These are phyloP conservation scores for Cyberlindnera lachancei DNA, from an alignment of 805 yeast species.

Conservation along the genomic window DNA sequence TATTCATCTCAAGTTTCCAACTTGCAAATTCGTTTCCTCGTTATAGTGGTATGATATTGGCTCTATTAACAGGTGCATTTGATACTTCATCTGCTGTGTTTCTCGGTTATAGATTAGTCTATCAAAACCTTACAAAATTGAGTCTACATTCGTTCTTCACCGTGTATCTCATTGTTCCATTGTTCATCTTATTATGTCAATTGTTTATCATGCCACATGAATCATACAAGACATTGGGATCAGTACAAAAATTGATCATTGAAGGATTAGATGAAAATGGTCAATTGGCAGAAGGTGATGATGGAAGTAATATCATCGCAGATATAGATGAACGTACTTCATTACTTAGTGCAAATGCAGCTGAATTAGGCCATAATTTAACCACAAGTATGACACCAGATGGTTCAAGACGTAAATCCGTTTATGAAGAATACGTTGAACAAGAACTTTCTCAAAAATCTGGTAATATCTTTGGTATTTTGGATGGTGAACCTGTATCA, in stretches of 20 bases:
- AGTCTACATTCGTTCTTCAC: conserved; percentile 55
- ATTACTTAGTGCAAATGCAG: conserved; percentile 17
- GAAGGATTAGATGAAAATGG: conserved; percentile 73
- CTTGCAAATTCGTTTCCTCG: conserved; percentile 81
- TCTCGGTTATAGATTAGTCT: conserved; percentile 60
- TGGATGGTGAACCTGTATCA: conserved; percentile 53
- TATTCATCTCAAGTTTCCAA: conserved; percentile 84
- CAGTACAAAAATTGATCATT: conserved; percentile 59
- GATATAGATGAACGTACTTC: conserved; percentile 34
- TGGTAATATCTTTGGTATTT: conserved; percentile 62
- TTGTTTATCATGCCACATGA: conserved; percentile 70
- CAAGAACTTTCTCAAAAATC: conserved; percentile 41
- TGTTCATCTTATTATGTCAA: conserved; percentile 70
- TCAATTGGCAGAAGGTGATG: conserved; percentile 32
- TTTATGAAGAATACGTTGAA: conserved; percentile 62
- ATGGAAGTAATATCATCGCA: conserved; percentile 35
- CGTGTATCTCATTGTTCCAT: conserved; percentile 64
- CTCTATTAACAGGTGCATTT: conserved; percentile 86
- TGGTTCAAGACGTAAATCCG: conserved; percentile 40
- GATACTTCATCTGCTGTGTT: conserved; percentile 90
- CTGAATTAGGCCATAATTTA: conserved; percentile 4
- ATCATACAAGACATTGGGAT: conserved; percentile 65
- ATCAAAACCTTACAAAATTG: conserved; percentile 33
- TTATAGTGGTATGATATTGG: conserved; percentile 72
- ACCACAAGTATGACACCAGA: conserved; percentile 14